Base-by-base conservation (phyloP, 116 monocot genomes). In the Phalaenopsis hybrid region DNA sequence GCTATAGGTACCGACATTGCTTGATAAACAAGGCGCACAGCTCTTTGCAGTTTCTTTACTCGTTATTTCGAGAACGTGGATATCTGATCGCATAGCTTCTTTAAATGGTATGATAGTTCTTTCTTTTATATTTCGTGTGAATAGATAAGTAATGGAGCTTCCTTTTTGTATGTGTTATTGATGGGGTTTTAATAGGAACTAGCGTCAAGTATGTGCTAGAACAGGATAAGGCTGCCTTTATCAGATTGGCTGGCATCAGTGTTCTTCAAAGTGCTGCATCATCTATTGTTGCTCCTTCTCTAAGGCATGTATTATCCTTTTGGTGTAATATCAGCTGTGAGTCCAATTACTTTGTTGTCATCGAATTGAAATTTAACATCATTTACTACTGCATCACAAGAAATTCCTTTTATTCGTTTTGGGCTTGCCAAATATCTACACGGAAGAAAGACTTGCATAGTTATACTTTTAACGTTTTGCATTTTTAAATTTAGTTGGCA, bases 81-180 rank as follows among this genome's bases (percentile, higher is more conserved):
- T 99, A 78, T 94, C 99, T 25, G 99, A 99, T 80, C 92, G 99
- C 37, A 99, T 99, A 81, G 95, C 99, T 81, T 94, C 95, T 55
- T 85, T 99, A 80, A 99, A 99, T 92, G 99, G 99, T 97, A 88
- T 70, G 77, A 55, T 65, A 57, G 25, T 82, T 59, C 2, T 72
- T 0, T 10, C 15, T 72, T 44, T 16, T 77, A 48, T 59, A 21
- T 63, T 48, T 79, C 44, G 21, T 34, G 44, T 58, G 72, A 41
- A 43, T 55, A 52, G 31, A 16, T 3, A 68, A 20, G n/a, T 37
- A 59, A 59, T 43, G 20, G 37, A 43, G 12, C 10, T 44, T 28
- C 16, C 43, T 59, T 48, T 49, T 23, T 37, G 37, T 28, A 33
- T 37, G n/a, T 49, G 52, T 46, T 74, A 13, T 67, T 31, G 33